phyloP scores from a whole-genome alignment of 495 filamentous ascomycete species.

The Delitschia confertaspora region DNA sequence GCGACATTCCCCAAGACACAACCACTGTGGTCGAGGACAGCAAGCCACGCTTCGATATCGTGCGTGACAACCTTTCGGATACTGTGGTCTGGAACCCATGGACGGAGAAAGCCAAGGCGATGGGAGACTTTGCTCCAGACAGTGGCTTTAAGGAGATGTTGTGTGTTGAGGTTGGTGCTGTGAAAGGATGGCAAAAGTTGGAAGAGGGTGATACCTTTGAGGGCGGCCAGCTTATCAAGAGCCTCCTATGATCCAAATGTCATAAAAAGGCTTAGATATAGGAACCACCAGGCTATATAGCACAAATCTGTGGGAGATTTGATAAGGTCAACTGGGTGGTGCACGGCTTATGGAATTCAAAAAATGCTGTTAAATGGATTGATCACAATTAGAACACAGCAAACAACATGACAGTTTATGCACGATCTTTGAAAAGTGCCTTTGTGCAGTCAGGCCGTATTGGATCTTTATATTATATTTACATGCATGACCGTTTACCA shows the following conservation, averaged over 20 bases:
- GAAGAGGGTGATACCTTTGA: conserved; percentile 85
- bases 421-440: no score
- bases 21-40: conserved; percentile 53
- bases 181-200: conserved; percentile 69
- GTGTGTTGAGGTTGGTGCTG: conserved; percentile 84
- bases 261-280: no score
- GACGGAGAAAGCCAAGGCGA: conserved; percentile 67
- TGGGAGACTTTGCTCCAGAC: conserved; percentile 82
- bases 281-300: no score
- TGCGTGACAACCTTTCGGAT: conserved; percentile 71
- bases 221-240: conserved; percentile 67
- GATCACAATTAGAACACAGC: no score
- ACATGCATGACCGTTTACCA: no score
- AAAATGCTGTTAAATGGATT: no score
- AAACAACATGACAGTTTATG: no score
- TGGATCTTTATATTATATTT: no score
- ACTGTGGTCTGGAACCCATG: conserved; percentile 98
- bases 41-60: conserved; percentile 56
- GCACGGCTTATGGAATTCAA: no score
- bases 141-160: conserved; percentile 87
- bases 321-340: no score
- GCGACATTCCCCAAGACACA: conserved; percentile 37
- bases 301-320: no score
- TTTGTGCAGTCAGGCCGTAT: no score
- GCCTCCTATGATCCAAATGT: conserved; percentile 28